Conservation (phyloP, 164 flowering plant genomes). For the Annona squamosa region DNA sequence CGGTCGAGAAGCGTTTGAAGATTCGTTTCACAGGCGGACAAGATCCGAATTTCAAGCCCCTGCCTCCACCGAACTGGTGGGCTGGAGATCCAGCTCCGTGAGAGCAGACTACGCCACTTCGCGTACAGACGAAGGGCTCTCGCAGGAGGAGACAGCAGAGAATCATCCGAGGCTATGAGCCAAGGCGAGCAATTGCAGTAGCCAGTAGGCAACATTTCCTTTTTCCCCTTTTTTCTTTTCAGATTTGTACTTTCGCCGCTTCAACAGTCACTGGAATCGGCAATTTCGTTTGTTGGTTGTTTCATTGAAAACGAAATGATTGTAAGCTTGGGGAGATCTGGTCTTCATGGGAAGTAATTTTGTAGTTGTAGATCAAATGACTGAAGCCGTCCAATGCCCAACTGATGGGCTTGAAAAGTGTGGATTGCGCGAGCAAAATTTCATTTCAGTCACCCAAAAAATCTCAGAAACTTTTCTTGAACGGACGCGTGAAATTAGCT, state of each 20-base stretch:
- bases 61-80: constrained; percentile 4
- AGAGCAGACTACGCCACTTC: background rate
- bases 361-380: too few species aligned
- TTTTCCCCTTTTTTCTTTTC: background rate
- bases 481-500: too few species aligned
- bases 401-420: too few species aligned
- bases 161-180: background rate
- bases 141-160: background rate
- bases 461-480: too few species aligned
- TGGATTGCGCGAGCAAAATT: too few species aligned
- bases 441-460: too few species aligned
- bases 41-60: constrained; percentile 33
- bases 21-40: constrained; percentile 9
- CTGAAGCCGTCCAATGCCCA: too few species aligned
- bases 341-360: background rate
- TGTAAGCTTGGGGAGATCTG: background rate
- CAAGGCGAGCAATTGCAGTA: background rate
- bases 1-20: background rate
- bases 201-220: background rate
- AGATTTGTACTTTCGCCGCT: background rate
- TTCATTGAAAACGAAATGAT: background rate
- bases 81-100: constrained; percentile 16
- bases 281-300: background rate
- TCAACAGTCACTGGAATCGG: background rate
- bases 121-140: background rate